These are phyloP conservation scores for Trichoderma guizhouense DNA, from an alignment of 2,329 filamentous ascomycete genomes.

Conservation along the genomic window DNA sequence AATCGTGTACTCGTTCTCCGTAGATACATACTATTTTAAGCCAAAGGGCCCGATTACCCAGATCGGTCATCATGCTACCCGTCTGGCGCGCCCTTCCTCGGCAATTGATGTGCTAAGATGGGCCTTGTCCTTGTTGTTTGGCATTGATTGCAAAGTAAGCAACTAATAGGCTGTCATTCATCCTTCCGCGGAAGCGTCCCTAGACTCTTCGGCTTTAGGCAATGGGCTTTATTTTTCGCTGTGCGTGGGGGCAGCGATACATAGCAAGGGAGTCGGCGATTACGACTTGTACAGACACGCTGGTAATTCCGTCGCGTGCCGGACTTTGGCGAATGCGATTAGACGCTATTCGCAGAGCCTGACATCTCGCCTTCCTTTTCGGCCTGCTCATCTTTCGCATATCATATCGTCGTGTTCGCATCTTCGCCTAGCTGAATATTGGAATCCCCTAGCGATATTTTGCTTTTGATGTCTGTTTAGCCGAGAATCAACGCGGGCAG, in stretches of 20 bases:
- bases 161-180: background rate
- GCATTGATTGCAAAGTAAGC: background rate
- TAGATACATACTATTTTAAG: background rate
- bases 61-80: background rate
- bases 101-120: background rate
- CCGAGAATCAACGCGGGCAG: background rate
- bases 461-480: background rate
- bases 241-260: background rate
- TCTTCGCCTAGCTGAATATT: background rate
- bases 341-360: background rate
- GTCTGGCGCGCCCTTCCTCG: conserved; percentile 10
- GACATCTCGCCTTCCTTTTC: background rate
- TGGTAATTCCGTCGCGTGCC: background rate
- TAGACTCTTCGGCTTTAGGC: background rate
- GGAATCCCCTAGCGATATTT: background rate
- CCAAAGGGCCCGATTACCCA: background rate
- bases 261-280: background rate
- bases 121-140: background rate
- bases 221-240: background rate
- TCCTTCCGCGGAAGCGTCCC: background rate
- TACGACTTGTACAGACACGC: background rate
- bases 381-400: background rate
- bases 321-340: background rate
- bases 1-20: background rate
- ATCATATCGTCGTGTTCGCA: background rate